Evolutionary conservation across 768 basidiomycete species (phyloP).

Genomic region (Porpolomopsis calyptriformis): DNA sequence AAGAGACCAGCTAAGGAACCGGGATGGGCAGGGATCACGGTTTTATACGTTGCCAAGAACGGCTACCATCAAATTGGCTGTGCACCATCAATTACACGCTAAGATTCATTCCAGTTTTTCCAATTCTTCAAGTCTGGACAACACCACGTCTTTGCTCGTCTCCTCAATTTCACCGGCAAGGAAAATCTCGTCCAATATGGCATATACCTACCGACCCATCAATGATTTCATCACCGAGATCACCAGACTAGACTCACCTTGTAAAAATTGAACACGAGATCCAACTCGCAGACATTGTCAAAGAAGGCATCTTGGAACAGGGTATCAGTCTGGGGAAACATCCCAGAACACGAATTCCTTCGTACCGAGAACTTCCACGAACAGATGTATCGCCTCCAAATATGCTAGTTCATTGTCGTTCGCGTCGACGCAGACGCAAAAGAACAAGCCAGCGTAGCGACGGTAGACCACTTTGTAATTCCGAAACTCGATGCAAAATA

Average conservation of each 20-base stretch:
- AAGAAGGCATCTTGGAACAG: slow-evolving; percentile 84
- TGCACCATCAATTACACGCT: too few relatives aligned
- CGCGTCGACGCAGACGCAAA: slow-evolving; percentile 93
- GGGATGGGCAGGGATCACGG: too few relatives aligned
- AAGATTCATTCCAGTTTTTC: slow-evolving; percentile 96
- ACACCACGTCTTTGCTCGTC: slow-evolving; percentile 92
- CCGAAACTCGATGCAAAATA: slow-evolving; percentile 55
- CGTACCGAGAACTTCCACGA: slow-evolving; percentile 96
- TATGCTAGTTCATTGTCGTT: slow-evolving; percentile 98
- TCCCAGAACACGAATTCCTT: too few relatives aligned
- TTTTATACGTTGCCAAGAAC: too few relatives aligned
- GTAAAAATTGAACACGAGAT: slow-evolving; percentile 98
- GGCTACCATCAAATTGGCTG: too few relatives aligned
- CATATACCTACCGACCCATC: slow-evolving; percentile 95
- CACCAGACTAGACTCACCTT: too few relatives aligned
- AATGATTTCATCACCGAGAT: too few relatives aligned
- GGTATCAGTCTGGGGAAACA: too few relatives aligned
- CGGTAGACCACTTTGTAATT: slow-evolving; percentile 98
- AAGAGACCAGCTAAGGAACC: too few relatives aligned
- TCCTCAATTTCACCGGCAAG: slow-evolving; percentile 98
- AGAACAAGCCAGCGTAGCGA: slow-evolving; percentile 95
- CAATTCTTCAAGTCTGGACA: slow-evolving; percentile 80
- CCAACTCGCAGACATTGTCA: slow-evolving; percentile 96
- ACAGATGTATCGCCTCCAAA: slow-evolving; percentile 94
- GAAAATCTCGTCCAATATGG: slow-evolving; percentile 97